A percentile compares a stretch with the other conserved stretches of the same genome.
phyloP scores from a whole-genome alignment of 768 basidiomycete genomes.

The Clitopilus passeckerianus region DNA sequence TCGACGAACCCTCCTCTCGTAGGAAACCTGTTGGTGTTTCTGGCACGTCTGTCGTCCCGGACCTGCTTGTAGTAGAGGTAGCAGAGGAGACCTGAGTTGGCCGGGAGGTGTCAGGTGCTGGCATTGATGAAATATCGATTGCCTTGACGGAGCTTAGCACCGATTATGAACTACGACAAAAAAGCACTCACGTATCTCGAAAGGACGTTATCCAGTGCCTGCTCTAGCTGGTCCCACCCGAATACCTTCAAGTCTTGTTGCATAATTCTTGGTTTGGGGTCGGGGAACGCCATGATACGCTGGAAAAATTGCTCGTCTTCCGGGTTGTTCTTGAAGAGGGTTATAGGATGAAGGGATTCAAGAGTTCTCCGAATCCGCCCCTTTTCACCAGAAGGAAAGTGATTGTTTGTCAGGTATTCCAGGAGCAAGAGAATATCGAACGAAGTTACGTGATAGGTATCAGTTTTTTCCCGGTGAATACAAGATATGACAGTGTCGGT shows the following conservation, averaged over 20 bases:
- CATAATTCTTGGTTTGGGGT: constrained; percentile 92
- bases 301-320: constrained; percentile 85
- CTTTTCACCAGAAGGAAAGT: constrained; percentile 94
- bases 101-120: constrained; percentile 21
- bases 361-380: constrained; percentile 92
- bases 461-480: constrained; percentile 78
- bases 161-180: no score
- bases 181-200: constrained; percentile 75
- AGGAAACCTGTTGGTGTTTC: no score
- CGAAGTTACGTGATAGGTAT: constrained; percentile 84
- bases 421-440: constrained; percentile 95
- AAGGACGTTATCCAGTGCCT: constrained; percentile 74
- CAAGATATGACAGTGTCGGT: constrained; percentile 87
- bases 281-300: constrained; percentile 93
- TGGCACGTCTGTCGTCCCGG: no score
- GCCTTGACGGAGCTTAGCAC: constrained; percentile 24
- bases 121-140: constrained; percentile 34
- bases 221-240: constrained; percentile 64
- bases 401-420: constrained; percentile 67
- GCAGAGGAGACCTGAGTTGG: constrained; percentile 26
- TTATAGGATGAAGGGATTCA: constrained; percentile 87
- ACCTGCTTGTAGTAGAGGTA: constrained; percentile 13
- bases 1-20: no score
- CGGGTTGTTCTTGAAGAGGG: constrained; percentile 81
- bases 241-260: constrained; percentile 96